Evolutionary conservation across 2,329 filamentous ascomycete genomes (phyloP), one percentile per base, ranked within the genome.

Genomic region (Blumeria graminis): DNA sequence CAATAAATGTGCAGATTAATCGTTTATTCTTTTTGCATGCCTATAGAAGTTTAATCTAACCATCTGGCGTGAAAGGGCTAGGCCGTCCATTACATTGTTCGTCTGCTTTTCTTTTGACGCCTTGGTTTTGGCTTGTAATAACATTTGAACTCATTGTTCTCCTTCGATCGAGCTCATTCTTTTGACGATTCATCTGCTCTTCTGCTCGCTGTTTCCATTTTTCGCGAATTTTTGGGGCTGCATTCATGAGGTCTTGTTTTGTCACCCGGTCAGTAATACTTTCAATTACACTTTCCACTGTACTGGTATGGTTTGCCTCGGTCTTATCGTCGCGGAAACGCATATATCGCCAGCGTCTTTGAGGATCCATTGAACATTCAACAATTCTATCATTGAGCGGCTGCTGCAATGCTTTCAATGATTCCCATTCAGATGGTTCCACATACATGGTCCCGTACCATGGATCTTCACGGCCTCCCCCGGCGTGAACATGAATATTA

Each of bases 61-160:
- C 22, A 28, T 28, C 22, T 28, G 22, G 22, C 4, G 22, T 28
- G 22, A 28, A 28, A 28, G 39, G 39, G 8, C 14, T 43, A 6
- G 39, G 39, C 7, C 39, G 39, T 18, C 18, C 14, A 43, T 14
- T 14, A 8, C 39, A 14, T 43, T 43, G 39, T 96, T 98, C 66
- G 94, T 89, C 34, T 96, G 74, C 6, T 96, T 85, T 69, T 98
- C 92, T 67, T 98, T 98, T 6, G 92, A 96, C 4, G 88, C 84
- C 66, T 94, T 86, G 60, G 96, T 96, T 56, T 92, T 82, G 65
- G 96, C 92, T n/a, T 3, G 14, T 34, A 13, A 16, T 22, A n/a
- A 59, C 54, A 14, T 56, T 59, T 10, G 32, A 46, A 52, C 55
- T 59, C 10, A 57, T 56, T 18, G 57, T 58, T 18, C 57, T 46